Base-by-base conservation (phyloP, 1,139 yeast species). In the Suhomyces bolitotheri region DNA sequence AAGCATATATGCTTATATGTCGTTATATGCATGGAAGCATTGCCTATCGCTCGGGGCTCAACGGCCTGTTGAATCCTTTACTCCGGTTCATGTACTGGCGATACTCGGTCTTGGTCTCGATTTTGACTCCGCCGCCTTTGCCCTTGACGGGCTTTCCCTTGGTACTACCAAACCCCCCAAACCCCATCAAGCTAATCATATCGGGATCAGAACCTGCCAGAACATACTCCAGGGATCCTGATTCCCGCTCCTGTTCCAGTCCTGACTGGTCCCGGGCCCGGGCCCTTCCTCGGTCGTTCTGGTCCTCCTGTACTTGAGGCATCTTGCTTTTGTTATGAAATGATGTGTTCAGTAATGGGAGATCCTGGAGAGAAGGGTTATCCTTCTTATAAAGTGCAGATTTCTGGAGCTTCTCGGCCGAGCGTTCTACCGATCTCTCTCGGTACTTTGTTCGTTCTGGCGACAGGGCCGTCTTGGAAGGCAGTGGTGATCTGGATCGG, bases 51-150 rank as follows among this genome's bases (percentile, higher is more conserved):
- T 66, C 63, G 1, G 84, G 84, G 10, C 84, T 78, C 33, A 80
- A 54, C 1, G 78, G 74, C 38, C 86, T 60, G 47, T 79, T 80
- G 54, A 78, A 80, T 1, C 85, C 85, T 38, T 75, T 75, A 7
- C 58, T 64, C 27, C 86, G 62, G 52, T 81, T 80, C 81, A 82
- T 80, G 46, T 81, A 82, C 58, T 81, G 88, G 40, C 88, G 67
- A 51, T 75, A 80, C 29, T 70, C 71, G 1, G 78, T 59, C 33
- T 65, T 64, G 37, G 65, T 66, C 27, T 68, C 66, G 42, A 61
- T 65, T 26, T 66, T 64, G 0, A 66, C 69, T 0, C 67, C 71
- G 11, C 78, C 78, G 5, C 70, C 71, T 39, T 74, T 71, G 3
- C 78, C 82, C 31, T 57, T 59, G 4, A 76, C 80, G 36, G 78